Evolutionary conservation across 257 asterid species (phyloP), one percentile per base, ranked within the genome.

Genomic region (Cinchona pubescens): DNA sequence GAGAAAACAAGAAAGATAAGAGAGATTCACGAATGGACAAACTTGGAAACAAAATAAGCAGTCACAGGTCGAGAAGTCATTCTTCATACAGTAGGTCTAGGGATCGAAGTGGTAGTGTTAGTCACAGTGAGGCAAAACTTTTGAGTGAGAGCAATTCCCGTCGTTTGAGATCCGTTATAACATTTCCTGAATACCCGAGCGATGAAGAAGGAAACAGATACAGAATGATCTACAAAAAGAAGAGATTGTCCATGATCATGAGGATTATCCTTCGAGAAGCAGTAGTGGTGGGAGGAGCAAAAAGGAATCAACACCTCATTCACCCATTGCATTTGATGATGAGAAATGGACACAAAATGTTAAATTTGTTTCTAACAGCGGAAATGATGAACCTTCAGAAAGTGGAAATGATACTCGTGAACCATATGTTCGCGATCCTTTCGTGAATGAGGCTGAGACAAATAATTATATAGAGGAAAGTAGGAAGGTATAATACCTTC

Each of bases 81-180:
- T 78, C 88, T 81, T 76, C 87, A 29, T 40, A 43, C 61, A 76
- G 80, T 80, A 71, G 79, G 74, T 82, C 53, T 74, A 73, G 73
- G 18, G 80, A 83, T 61, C 86, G 76, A n/a, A 61, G 71, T 73
- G 19, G 63, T 46, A 63, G 82, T 78, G 85, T 69, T 58, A 76
- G 80, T 80, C 75, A 32, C 56, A 72, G 67, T 65, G 88, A 67
- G 35, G 83, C 71, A 86, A 83, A 59, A 68, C 73, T 78, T n/a
- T 67, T 51, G 35, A 79, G 72, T 75, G 85, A 80, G 64, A 69
- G 79, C 80, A 82, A 80, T 58, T 76, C 91, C 59, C 83, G 85
- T 81, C 96, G 95, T 68, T 80, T 94, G 81, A 90, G 73, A 85
- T 94, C 98, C 30, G 90, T 92, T 79, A 92, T 94, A 70, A 62